Evolutionary conservation across 495 filamentous ascomycete genomes (phyloP).

Genomic region (Trichoderma virens): DNA sequence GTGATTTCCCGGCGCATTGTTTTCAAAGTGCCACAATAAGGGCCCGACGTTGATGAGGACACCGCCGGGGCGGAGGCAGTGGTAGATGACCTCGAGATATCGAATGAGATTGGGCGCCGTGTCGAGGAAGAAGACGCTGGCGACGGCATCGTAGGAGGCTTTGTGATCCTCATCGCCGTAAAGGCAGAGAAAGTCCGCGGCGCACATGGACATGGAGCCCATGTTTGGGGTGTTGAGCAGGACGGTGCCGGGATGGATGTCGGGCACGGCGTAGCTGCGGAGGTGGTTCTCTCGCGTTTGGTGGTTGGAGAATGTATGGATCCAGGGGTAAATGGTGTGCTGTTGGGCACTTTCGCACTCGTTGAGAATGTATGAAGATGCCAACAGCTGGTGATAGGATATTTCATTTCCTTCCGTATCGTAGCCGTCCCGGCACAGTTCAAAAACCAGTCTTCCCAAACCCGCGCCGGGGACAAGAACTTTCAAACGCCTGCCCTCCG

Average conservation of each 20-base stretch:
- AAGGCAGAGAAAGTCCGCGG: constrained; percentile 72
- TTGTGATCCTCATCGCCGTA: constrained; percentile 55
- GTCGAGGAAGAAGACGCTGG: constrained; percentile 90
- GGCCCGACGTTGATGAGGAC: constrained; percentile 87
- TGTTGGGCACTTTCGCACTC: constrained; percentile 30
- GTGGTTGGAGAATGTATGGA: constrained; percentile 75
- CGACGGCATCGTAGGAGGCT: constrained; percentile 68
- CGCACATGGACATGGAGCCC: constrained; percentile 76
- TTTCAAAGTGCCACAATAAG: constrained; percentile 82
- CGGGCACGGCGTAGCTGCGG: constrained; percentile 60
- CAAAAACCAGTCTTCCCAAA: constrained; percentile 78
- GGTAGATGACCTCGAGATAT: constrained; percentile 73
- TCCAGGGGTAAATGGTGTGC: constrained; percentile 73
- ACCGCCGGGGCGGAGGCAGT: constrained; percentile 71
- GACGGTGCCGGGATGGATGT: constrained; percentile 59
- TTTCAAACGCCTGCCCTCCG: constrained; percentile 33
- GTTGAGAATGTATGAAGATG: constrained; percentile 82
- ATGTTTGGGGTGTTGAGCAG: constrained; percentile 32
- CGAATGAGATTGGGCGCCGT: constrained; percentile 87
- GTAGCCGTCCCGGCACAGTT: constrained; percentile 70
- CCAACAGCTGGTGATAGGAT: constrained; percentile 85
- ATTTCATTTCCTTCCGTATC: constrained; percentile 87
- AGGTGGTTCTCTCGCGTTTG: constrained; percentile 62
- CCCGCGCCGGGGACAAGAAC: constrained; percentile 88
- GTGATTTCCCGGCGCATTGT: constrained; percentile 39